Percentiles rank a stretch among this genome's conserved stretches.
These are phyloP conservation scores for Vairimorpha apis DNA, from an alignment of 371 early-diverging fungal genomes.

Conservation along the genomic window DNA sequence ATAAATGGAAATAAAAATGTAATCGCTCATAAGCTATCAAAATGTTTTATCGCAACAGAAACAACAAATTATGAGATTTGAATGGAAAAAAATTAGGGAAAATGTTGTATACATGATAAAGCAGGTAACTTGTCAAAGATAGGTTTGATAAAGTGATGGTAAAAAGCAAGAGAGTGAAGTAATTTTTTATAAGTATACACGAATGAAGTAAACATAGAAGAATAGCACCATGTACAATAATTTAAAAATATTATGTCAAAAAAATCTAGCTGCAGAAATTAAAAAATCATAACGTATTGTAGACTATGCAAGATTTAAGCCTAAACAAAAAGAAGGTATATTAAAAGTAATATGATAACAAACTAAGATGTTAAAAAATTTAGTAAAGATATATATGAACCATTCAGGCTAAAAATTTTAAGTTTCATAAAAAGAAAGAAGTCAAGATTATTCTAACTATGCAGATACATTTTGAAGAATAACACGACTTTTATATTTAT, in stretches of 20 bases:
- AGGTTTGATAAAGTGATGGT: too few species aligned
- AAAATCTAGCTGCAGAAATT: not conserved
- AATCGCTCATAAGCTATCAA: conserved; percentile 21
- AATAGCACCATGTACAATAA: too few species aligned
- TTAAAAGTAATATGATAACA: not conserved
- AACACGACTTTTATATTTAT: not conserved
- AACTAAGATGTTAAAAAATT: not conserved
- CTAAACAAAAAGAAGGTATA: not conserved
- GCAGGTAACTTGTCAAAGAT: too few species aligned
- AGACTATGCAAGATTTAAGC: not conserved
- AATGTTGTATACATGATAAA: too few species aligned
- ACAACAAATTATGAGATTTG: too few species aligned
- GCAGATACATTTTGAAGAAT: conserved; percentile 1
- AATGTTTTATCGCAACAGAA: not conserved
- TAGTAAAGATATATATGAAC: not conserved
- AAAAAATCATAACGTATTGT: too few species aligned
- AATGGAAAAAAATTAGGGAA: too few species aligned
- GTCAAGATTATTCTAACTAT: not conserved
- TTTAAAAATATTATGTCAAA: too few species aligned
- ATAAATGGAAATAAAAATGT: conserved; percentile 24
- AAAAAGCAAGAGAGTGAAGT: too few species aligned
- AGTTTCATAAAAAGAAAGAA: not conserved
- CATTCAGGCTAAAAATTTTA: not conserved
- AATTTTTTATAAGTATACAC: too few species aligned
- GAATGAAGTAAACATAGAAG: too few species aligned